Percentiles rank a stretch among this genome's conserved stretches.
phyloP scores from a whole-genome alignment of 129 eudicot genomes.

The Pittosporum tobira region DNA sequence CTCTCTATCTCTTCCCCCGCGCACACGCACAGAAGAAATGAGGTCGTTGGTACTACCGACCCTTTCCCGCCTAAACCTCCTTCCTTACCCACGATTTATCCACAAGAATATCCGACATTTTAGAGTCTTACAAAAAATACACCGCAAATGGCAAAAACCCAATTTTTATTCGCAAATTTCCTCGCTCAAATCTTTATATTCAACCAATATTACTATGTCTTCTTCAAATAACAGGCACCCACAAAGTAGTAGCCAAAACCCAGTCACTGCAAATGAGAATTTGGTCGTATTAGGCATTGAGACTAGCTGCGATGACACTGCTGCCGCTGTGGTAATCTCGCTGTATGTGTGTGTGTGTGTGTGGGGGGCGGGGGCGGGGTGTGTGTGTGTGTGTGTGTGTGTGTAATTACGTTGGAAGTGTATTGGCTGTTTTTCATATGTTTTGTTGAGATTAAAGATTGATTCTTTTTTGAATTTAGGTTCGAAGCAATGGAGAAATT shows the following conservation, averaged over 20 bases:
- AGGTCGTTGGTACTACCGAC: conserved; percentile 36
- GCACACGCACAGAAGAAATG: conserved; percentile 24
- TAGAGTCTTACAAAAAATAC: conserved; percentile 11
- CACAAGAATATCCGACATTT: conserved; percentile 12
- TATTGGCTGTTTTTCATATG: neutral
- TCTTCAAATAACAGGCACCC: conserved; percentile 13
- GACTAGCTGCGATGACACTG: conserved; percentile 93
- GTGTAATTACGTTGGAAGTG: neutral
- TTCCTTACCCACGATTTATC: conserved; percentile 22
- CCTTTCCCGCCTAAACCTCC: conserved; percentile 44
- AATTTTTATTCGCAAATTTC: neutral
- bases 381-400: neutral
- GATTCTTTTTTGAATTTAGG: conserved; percentile 31
- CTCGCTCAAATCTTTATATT: conserved; percentile 17
- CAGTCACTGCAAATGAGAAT: conserved; percentile 21
- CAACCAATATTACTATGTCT: conserved; percentile 16
- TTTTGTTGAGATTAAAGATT: conserved; percentile 6
- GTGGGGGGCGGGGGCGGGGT: neutral
- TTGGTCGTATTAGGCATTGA: conserved; percentile 81
- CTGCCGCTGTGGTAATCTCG: conserved; percentile 79
- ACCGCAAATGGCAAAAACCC: conserved; percentile 2
- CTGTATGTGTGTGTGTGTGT: neutral
- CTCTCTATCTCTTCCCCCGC: neutral
- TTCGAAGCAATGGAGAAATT: conserved; percentile 76
- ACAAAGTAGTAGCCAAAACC: conserved; percentile 7